Base-by-base conservation (phyloP, 2,329 filamentous ascomycete genomes). In the Gyromitra esculenta region DNA sequence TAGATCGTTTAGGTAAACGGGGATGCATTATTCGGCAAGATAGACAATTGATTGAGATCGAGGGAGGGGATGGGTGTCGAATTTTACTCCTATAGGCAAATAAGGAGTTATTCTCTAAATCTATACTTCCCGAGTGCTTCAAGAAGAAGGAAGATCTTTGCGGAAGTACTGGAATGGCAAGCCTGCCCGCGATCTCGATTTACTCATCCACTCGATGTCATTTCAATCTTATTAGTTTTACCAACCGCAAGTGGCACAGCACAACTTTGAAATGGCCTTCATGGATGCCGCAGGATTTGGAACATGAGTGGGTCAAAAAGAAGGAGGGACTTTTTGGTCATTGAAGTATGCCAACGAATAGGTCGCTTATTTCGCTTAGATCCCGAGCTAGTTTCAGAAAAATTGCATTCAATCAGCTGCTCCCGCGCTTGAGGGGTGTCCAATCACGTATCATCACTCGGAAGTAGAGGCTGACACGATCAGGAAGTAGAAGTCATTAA, bases 361-460 rank as follows among this genome's bases (percentile, higher is more conserved):
- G n/a, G 64, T 75, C 65, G 72, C 59, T 59, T 75, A 75, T 70
- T 69, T 65, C 41, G 50, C 59, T 75, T 71, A 71, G 43, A 63
- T 15, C 43, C 35, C 13, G 13, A 54, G 35, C 7, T n/a, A 41
- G 43, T 50, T 67, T 62, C 21, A 56, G 35, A 31, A 15, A 41
- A 13, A 18, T 31, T 48, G 13, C 35, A 63, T 74, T 48, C 57
- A 21, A 25, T 48, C 54, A n/a, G 54, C 66, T 60, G 54, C 18
- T 71, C 18, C 18, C 59, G 50, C 72, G 72, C 72, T 63, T 70
- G 59, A 31, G 64, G 63, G 57, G 25, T 75, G 57, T 60, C 72
- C 65, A 75, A 71, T 75, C 72, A 75, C 67, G 35, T 71, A 75
- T 64, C 57, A 75, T 75, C 72, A 75, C 72, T 75, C 72, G 72